Evolutionary conservation across 1,284 basidiomycete species (phyloP), one percentile per base, ranked within the genome.

Genomic region (Sanghuangporus sanghuang): DNA sequence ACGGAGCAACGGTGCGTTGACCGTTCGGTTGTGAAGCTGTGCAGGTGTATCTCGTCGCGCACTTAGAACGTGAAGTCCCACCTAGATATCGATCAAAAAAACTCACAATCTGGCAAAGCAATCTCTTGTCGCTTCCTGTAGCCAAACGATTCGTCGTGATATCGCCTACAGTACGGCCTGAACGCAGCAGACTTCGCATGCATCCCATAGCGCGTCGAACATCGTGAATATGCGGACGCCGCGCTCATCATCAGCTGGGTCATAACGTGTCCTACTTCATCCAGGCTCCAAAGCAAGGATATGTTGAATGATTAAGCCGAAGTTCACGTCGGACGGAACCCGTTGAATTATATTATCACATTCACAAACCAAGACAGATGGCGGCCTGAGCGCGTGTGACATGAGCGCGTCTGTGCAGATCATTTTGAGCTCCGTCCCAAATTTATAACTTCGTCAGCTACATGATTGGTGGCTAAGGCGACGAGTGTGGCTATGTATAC

Each of bases 121-220:
- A 89, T 90, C 68, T 81, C 78, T 53, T 81, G 78, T 0, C 84
- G 82, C 69, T 86, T 86, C 46, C 92, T 80, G 70, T 89, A 93
- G 0, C 92, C 92, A 72, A 91, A 93, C 2, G 89, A 91, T 67
- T 91, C 86, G 75, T 94, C 92, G 68, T 93, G 91, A 73, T 94
- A 94, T 7, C 44, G 36, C 59, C 69, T 55, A 27, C 11, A 11
- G 44, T 12, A 11, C 16, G 5, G 14, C 44, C 5, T 32, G 27
- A 32, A 3, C 27, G 5, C 27, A 32, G 27, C 27, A 32, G 27
- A 32, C 5, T 32, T 32, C 27, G 27, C 27, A 3, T 32, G 27
- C 27, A 32, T 32, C 27, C 27, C 27, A 32, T 32, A 32, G 27
- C 5, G 27, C 27, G 27, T 32, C 27, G 27, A 32, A 32, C 27